These are phyloP conservation scores for Yarrowia alimentaria DNA, from an alignment of 805 yeast species.

Conservation along the genomic window DNA sequence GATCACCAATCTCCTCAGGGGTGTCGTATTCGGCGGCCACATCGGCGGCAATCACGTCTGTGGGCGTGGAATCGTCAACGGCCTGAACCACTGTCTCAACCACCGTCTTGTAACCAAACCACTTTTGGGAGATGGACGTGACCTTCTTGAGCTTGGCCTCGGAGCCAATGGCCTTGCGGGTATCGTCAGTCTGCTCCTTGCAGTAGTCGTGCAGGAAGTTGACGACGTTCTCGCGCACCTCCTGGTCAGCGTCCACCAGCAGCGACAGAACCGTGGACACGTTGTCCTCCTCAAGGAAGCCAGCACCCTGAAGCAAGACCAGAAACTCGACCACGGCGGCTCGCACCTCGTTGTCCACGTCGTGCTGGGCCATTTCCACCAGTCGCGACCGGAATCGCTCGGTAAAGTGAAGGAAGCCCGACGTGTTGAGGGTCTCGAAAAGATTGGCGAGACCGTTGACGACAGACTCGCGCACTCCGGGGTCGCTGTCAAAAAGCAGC, in stretches of 20 bases:
- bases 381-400: constrained; percentile 67
- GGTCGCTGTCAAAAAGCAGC: constrained; percentile 71
- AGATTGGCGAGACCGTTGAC: constrained; percentile 53
- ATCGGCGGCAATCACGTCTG: constrained; percentile 1
- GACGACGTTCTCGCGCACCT: constrained; percentile 49
- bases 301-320: constrained; percentile 54
- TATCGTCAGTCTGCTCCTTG: constrained; percentile 36
- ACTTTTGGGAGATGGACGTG: neutral
- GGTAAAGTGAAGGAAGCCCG: constrained; percentile 74
- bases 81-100: neutral
- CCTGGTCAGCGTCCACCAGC: constrained; percentile 40
- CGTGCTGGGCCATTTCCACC: constrained; percentile 59
- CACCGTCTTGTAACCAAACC: constrained; percentile 11
- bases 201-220: constrained; percentile 48
- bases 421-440: constrained; percentile 48
- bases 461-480: constrained; percentile 63
- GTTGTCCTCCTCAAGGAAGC: constrained; percentile 64
- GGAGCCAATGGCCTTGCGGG: constrained; percentile 23
- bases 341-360: constrained; percentile 57
- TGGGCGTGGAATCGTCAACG: neutral
- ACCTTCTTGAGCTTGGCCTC: too few species aligned
- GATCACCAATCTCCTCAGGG: constrained; percentile 1
- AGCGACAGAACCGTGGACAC: constrained; percentile 46
- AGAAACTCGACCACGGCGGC: constrained; percentile 52
- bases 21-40: constrained; percentile 4